Evolutionary conservation across 1,139 yeast genomes (phyloP).

Genomic region (Kodamaea arcana): DNA sequence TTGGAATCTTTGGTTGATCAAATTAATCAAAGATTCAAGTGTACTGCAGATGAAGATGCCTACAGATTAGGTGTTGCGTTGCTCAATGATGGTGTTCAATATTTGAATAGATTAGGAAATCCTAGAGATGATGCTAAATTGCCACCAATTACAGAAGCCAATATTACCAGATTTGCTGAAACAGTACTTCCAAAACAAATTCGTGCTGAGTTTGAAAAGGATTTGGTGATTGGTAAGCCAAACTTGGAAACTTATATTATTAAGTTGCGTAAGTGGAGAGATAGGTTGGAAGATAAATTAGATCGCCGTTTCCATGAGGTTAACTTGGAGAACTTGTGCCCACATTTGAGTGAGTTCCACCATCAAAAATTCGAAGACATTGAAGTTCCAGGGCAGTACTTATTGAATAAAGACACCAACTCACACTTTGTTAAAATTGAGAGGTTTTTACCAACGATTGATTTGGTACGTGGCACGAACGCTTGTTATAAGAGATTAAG

Average conservation of each 20-base stretch:
- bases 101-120: constrained; percentile 75
- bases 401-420: constrained; percentile 78
- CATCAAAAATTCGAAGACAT: constrained; percentile 97
- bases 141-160: constrained; percentile 90
- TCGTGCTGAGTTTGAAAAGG: constrained; percentile 86
- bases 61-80: constrained; percentile 89
- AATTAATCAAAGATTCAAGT: constrained; percentile 88
- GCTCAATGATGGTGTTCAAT: constrained; percentile 89
- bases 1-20: constrained; percentile 95
- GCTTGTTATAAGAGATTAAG: constrained; percentile 89
- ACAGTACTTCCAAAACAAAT: constrained; percentile 88
- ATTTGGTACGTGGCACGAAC: constrained; percentile 84
- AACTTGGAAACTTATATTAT: constrained; percentile 82
- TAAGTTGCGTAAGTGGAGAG: constrained; percentile 88
- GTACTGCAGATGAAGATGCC: constrained; percentile 95
- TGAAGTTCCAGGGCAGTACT: constrained; percentile 95
- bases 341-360: constrained; percentile 94
- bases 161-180: constrained; percentile 86
- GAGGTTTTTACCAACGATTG: constrained; percentile 85
- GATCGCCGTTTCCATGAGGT: constrained; percentile 77
- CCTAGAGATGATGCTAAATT: constrained; percentile 86
- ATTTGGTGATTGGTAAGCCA: constrained; percentile 84
- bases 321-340: constrained; percentile 85
- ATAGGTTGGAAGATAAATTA: constrained; percentile 83
- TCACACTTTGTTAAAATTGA: constrained; percentile 89